Base-by-base conservation (phyloP, 345 rosid species). In the Gossypium bickii region DNA sequence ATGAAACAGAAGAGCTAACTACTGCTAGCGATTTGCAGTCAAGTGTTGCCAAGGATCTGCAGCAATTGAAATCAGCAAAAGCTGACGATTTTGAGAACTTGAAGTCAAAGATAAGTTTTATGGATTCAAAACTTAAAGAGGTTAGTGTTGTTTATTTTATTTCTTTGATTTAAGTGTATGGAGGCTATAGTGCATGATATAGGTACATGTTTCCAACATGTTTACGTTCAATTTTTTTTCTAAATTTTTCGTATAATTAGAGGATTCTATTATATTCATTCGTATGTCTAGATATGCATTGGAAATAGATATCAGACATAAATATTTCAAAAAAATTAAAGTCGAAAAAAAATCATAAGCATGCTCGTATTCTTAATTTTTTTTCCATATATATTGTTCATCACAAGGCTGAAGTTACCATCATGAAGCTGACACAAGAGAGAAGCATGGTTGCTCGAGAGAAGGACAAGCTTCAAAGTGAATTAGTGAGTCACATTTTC, bases 351-450 rank as follows among this genome's bases (percentile, higher is more conserved):
- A 7, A 18, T 2, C 20, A 24, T 18, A n/a, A 18, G 24, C 15
- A 20, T 43, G 59, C 60, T 16, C 29, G 11, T 4, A 4, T 52
- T 52, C 61, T 17, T 8, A 10, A 20, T 7, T 24, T 9, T 56
- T 20, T 25, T 22, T 58, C 29, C 34, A 5, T 22, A 11, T 58
- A 56, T 22, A 58, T 58, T 59, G 10, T 68, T 3, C 20, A 22
- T 49, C 72, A 13, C 44, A 22, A 86, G 92, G 90, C 92, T 70
- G 87, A 85, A 44, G 75, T 38, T 60, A 81, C 75, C 22, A 83
- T 86, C 27, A 53, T 18, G 53, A 77, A 79, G 78, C 78, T 88
- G 72, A 78, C 67, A 13, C 84, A 85, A 59, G 92, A 85, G 76
- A 83, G 76, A 29, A 82, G 61, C 48, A 58, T 20, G 70, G 77